phyloP scores from a whole-genome alignment of 108 stramenopile species.

The Bacterosira constricta region DNA sequence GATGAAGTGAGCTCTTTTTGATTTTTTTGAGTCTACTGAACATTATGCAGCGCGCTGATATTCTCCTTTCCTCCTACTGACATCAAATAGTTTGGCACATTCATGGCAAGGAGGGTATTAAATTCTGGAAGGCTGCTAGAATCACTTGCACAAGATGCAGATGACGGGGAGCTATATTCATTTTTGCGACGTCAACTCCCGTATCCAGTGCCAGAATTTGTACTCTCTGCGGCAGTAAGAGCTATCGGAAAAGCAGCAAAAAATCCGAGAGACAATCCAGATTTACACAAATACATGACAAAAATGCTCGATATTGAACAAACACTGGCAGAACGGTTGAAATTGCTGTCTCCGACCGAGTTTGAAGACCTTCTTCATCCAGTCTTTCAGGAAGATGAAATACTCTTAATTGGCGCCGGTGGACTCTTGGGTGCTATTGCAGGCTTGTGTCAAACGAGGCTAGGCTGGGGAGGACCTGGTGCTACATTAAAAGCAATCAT shows the following conservation, averaged over 20 bases:
- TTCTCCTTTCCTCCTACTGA: neutral
- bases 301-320: conserved; percentile 57
- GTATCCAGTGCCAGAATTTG: conserved; percentile 67
- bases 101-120: conserved; percentile 68
- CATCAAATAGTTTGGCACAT: conserved; percentile 34
- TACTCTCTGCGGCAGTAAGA: conserved; percentile 60
- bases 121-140: conserved; percentile 58
- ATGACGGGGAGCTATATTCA: conserved; percentile 64
- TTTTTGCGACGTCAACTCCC: conserved; percentile 72
- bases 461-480: conserved; percentile 81
- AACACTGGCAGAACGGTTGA: conserved; percentile 83
- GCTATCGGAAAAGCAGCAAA: conserved; percentile 63
- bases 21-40: conserved; percentile 55
- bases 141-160: conserved; percentile 59
- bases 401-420: conserved; percentile 89
- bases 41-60: neutral
- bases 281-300: conserved; percentile 69
- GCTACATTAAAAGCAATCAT: conserved; percentile 56
- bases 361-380: conserved; percentile 96
- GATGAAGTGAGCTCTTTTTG: conserved; percentile 68
- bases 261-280: conserved; percentile 57
- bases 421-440: conserved; percentile 90
- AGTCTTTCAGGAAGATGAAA: conserved; percentile 97
- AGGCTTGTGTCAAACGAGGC: conserved; percentile 76
- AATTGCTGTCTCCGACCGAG: conserved; percentile 69